Evolutionary conservation across 805 yeast genomes (phyloP), one percentile per base, ranked within the genome.

Genomic region (Ogataea salicorniae): DNA sequence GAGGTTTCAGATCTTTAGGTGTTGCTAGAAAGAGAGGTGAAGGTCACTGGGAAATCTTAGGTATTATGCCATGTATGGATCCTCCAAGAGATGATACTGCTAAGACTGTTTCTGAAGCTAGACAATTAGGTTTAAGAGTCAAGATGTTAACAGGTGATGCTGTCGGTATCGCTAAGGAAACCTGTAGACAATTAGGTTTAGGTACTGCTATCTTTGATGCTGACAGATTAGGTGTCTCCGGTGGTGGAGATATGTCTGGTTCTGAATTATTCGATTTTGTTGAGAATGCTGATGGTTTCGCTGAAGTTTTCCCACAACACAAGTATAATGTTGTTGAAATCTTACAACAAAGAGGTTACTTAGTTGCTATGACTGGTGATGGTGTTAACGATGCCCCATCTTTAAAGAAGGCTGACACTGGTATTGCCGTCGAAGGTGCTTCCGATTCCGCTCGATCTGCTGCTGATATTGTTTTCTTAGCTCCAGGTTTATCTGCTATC

Each of bases 141-240:
- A 89, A 89, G 84, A 89, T 89, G 96, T 83, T 89, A 72, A 89
- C 96, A 75, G 96, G 96, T 83, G 96, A 89, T 77, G 96, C 96
- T 72, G 96, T 89, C 68, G 96, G 96, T 81, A 89, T 89, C 75
- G 96, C 96, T 67, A 86, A 88, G 81, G 96, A 89, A 79, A 89
- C 96, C 70, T 87, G 95, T 76, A 86, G 96, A 74, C 96, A 89
- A 81, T 82, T 89, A 71, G 96, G 96, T 71, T 77, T 89, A 63
- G 96, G 96, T 76, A 84, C 94, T 63, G 87, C 87, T 84, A 88
- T 89, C 66, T 89, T 86, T 79, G 89, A 89, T 72, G 96, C 96
- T 64, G 96, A 89, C 75, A 83, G 91, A 75, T 81, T 89, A 72
- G 96, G 96, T 81, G 79, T 88, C 67, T 90, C 94, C 69, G 94